Evolutionary conservation across 148 eudicot genomes (phyloP).

Genomic region (Cornus controversa): DNA sequence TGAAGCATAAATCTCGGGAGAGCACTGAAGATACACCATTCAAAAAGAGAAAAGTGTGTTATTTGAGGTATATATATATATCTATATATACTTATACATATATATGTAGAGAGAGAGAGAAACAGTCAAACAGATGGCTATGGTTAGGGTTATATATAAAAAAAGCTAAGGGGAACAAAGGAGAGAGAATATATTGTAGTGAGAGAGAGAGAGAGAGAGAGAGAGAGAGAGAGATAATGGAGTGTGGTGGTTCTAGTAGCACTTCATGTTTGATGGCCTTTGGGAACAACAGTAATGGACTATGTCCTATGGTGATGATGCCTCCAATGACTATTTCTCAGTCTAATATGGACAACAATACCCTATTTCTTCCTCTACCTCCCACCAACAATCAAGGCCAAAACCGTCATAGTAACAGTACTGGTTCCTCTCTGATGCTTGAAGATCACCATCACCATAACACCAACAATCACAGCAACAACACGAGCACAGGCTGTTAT

Average conservation of each 20-base stretch:
- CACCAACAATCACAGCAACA: neutral
- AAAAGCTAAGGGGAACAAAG: constrained; percentile 6
- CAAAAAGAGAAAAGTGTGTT: constrained; percentile 4
- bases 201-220: constrained; percentile 17
- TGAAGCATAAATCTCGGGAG: constrained; percentile 85
- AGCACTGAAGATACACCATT: constrained; percentile 20
- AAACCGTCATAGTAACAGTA: constrained; percentile 6
- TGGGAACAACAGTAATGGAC: constrained; percentile 48
- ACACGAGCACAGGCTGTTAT: constrained; percentile 25
- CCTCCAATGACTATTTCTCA: constrained; percentile 27
- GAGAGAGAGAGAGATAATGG: constrained; percentile 27
- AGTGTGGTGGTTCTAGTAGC: constrained; percentile 27
- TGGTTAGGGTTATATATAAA: constrained; percentile 30
- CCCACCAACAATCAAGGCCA: constrained; percentile 21
- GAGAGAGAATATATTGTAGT: neutral
- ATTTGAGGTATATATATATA: no score
- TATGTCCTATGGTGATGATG: constrained; percentile 54
- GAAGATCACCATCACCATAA: neutral
- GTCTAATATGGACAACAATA: constrained; percentile 21
- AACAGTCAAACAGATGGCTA: constrained; percentile 5
- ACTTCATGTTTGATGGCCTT: constrained; percentile 39
- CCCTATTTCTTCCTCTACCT: constrained; percentile 27
- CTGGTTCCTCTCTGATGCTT: constrained; percentile 18
- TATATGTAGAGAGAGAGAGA: neutral
- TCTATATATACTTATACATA: no score